phyloP scores from a whole-genome alignment of 179 eudicot species.

The Heliamphora pulchella region DNA sequence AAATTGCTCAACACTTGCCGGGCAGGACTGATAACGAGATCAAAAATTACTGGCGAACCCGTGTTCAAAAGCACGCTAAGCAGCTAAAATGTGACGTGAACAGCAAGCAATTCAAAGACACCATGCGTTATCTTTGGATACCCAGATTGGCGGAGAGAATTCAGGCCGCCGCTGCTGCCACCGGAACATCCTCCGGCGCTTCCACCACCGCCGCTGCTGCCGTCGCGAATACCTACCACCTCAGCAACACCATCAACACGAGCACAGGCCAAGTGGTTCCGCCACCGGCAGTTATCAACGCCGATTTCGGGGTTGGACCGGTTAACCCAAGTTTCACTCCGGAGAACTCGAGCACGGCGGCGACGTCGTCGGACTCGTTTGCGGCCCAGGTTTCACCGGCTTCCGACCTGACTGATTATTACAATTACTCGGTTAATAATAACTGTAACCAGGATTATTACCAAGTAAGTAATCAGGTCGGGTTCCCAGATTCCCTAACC shows the following conservation, averaged over 20 bases:
- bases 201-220: conserved; percentile 11
- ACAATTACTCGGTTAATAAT: conserved; percentile 35
- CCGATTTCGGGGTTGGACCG: conserved; percentile 15
- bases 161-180: conserved; percentile 48
- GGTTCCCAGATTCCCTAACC: conserved; percentile 27
- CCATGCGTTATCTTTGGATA: conserved; percentile 94
- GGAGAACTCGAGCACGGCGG: conserved; percentile 51
- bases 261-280: conserved; percentile 20
- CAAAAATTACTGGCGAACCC: conserved; percentile 84
- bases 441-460: conserved; percentile 31
- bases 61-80: conserved; percentile 91
- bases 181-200: conserved; percentile 20
- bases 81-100: conserved; percentile 91
- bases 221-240: too few relatives aligned
- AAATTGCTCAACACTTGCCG: conserved; percentile 82
- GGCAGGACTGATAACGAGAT: conserved; percentile 94
- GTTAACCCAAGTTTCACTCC: conserved; percentile 39
- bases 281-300: conserved; percentile 1
- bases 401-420: conserved; percentile 44
- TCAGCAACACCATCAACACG: conserved; percentile 6
- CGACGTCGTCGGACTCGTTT: conserved; percentile 67
- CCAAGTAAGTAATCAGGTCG: conserved; percentile 29
- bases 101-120: conserved; percentile 95
- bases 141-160: conserved; percentile 82
- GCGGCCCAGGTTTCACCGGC: conserved; percentile 41